Base-by-base conservation (phyloP, 2,329 filamentous ascomycete species). In the Venturiaceae sp. region DNA sequence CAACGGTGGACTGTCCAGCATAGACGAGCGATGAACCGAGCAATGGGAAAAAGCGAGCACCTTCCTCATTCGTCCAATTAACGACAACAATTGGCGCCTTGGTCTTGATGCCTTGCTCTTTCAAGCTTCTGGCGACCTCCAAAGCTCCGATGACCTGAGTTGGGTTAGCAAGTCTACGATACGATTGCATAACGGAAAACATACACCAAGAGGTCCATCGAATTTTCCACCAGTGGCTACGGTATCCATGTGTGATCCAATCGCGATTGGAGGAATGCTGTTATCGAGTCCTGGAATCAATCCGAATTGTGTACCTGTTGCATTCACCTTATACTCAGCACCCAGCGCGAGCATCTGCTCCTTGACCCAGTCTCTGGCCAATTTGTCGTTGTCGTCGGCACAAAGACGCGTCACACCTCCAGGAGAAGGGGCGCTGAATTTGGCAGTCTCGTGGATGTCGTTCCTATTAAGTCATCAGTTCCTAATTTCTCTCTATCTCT, bases 361-460 rank as follows among this genome's bases (percentile, higher is more conserved):
- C 33, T 34, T n/a, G 57, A 67, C 67, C 66, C 66, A 68, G 57
- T 67, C 65, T 36, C 66, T 59, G 8, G 62, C 65, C 34, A 60
- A 54, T 36, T 65, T 64, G 37, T 68, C 66, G 36, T 66, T 61
- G 26, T 65, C 60, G 13, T 61, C 60, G 11, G 41, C 41, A 21
- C 41, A 46, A 46, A 46, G 41, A 46, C 41, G 41, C 28, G 41
- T 46, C 41, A 46, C 19, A 54, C 60, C 57, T 39, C 63, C 56
- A 58, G 63, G 57, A 57, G 64, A 64, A 14, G 66, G 66, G 23
- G 66, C 57, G 62, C 62, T 68, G 23, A 65, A 69, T 61, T 70
- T 67, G 21, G 64, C 68, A 26, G 61, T 62, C 21, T 60, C 37
- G 39, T 61, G 61, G 23, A 63, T 62, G 26, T 62, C 61, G 34